A percentile compares a stretch with the other conserved stretches of the same genome.
phyloP scores from a whole-genome alignment of 805 yeast genomes.

The Ogataea neopini region DNA sequence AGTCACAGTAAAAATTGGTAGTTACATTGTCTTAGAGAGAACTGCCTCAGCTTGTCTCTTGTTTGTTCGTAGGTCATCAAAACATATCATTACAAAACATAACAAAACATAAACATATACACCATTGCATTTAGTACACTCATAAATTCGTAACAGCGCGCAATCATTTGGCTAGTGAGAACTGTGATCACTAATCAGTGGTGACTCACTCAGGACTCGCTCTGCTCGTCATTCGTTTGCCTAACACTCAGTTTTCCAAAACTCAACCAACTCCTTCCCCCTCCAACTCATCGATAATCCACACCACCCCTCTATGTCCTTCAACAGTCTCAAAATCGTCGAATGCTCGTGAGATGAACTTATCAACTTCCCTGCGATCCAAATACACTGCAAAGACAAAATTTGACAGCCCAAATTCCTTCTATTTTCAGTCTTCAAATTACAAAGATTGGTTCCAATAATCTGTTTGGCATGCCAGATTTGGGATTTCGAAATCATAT shows the following conservation, averaged over 20 bases:
- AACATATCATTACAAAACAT: background rate
- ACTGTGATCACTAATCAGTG: no score
- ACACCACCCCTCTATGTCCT: slow-evolving; percentile 25
- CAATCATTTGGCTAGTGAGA: no score
- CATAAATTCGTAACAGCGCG: no score
- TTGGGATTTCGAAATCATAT: slow-evolving; percentile 27
- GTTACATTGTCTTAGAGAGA: no score
- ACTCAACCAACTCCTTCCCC: slow-evolving; percentile 26
- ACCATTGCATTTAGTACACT: background rate
- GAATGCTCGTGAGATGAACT: slow-evolving; percentile 29
- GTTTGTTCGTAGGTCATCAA: no score
- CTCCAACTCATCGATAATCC: slow-evolving; percentile 27
- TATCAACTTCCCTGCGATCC: slow-evolving; percentile 30
- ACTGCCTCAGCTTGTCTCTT: no score
- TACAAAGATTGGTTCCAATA: slow-evolving; percentile 32
- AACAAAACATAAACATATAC: background rate
- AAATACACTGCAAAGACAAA: slow-evolving; percentile 27
- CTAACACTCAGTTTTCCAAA: slow-evolving; percentile 27
- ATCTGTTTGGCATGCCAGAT: slow-evolving; percentile 45
- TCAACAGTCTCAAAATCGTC: slow-evolving; percentile 23
- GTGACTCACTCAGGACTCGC: background rate
- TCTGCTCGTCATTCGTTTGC: background rate
- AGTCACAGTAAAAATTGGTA: no score
- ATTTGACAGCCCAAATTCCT: slow-evolving; percentile 23
- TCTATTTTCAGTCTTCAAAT: slow-evolving; percentile 16